Base-by-base conservation (phyloP, 768 basidiomycete species). In the Leccinum pellstonianum region DNA sequence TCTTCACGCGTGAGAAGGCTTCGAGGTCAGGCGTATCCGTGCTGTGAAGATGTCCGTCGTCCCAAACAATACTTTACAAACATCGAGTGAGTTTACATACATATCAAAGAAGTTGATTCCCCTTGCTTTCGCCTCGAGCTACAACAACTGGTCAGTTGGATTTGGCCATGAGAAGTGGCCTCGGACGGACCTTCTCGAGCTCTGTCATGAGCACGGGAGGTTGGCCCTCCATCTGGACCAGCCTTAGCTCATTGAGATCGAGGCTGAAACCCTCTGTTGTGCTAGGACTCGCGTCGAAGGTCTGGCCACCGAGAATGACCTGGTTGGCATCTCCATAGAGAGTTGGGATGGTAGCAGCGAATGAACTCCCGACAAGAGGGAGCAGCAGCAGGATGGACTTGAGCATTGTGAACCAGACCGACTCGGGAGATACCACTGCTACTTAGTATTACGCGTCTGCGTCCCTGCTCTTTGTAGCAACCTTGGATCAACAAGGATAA, bases 21-120 rank as follows among this genome's bases (percentile, higher is more conserved):
- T 81, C 86, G 41, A 89, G 77, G 51, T 84, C 77, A 66, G 79
- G 85, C n/a, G 88, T 83, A 58, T 93, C 90, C 57, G 92, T 93
- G 51, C 91, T 93, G 64, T 19, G 38, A 60, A 5, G 17, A 21
- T 21, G 46, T 55, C 56, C 9, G 38, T 64, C 59, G 48, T 64
- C 27, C 55, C 14, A 52, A 15, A 25, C 17, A 21, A 57, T 3
- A 5, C 17, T 33, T 43, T 1, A 4, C 1, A 14, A 52, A 11
- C 38, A 21, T 21, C 35, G 7, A 48, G 64, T 65, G 47, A 41
- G 53, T 35, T 43, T 46, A 63, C 79, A 77, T 73, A 91, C 90
- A 96, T 81, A 73, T 95, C 94, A 76, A 95, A 90, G 81, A 95
- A 95, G 55, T 83, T 87, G 76, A 86, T 67, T 62, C 92, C 92